Conservation (phyloP, 352 stramenopile species). For the Phytophthora chlamydospora region DNA sequence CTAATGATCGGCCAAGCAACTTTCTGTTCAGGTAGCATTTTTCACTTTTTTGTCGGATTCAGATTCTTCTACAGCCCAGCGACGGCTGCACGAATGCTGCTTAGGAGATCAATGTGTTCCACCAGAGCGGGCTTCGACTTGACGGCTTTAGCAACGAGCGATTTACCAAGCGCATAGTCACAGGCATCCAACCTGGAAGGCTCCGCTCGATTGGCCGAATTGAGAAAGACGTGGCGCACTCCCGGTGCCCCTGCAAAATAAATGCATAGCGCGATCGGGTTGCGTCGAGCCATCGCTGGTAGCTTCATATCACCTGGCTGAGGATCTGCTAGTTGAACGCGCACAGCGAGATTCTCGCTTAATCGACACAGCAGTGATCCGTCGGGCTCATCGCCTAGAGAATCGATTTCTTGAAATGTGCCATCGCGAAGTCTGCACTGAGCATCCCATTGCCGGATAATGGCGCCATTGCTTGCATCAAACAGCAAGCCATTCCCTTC, state of each 20-base stretch:
- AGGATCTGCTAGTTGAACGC: constrained; percentile 31
- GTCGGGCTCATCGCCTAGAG: constrained; percentile 45
- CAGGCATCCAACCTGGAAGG: constrained; percentile 27
- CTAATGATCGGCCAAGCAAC: too few species aligned
- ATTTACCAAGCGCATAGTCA: constrained; percentile 52
- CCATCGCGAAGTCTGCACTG: constrained; percentile 52
- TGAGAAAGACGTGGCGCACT: constrained; percentile 57
- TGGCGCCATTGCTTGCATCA: constrained; percentile 45
- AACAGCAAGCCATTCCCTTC: constrained; percentile 66
- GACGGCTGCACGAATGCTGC: constrained; percentile 52
- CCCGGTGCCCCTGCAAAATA: constrained; percentile 47
- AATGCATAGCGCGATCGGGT: constrained; percentile 48
- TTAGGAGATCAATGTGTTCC: constrained; percentile 40
- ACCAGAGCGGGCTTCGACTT: constrained; percentile 17
- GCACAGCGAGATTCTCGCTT: constrained; percentile 55
- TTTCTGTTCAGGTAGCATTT: too few species aligned
- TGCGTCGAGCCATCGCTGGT: neutral
- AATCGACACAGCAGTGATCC: constrained; percentile 54
- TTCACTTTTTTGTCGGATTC: too few species aligned
- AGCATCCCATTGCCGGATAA: constrained; percentile 63
- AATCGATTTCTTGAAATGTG: constrained; percentile 32
- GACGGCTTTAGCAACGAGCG: constrained; percentile 3
- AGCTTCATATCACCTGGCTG: neutral
- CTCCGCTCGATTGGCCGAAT: constrained; percentile 47
- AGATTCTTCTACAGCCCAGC: constrained; percentile 33